Conservation (phyloP, 352 stramenopile genomes). For the Globisporangium viniferum region DNA sequence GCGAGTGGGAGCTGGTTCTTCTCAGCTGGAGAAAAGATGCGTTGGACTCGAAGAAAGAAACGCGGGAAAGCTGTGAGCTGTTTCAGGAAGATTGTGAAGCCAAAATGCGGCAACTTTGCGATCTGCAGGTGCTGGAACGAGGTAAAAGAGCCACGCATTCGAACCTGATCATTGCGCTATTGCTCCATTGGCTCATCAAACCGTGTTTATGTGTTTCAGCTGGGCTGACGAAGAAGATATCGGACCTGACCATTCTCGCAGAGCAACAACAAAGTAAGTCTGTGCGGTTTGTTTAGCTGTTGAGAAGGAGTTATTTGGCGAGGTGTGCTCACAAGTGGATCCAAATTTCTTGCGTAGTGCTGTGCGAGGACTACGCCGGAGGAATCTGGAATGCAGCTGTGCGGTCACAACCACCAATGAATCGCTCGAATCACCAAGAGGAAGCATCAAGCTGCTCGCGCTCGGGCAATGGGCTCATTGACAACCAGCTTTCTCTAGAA, state of each 20-base stretch:
- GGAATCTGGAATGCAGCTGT: background rate
- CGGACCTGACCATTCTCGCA: background rate
- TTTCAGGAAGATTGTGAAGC: constrained; percentile 32
- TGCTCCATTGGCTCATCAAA: background rate
- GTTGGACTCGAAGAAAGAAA: constrained; percentile 17
- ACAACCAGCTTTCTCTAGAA: constrained; percentile 5
- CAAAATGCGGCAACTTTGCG: constrained; percentile 18
- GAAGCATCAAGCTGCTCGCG: too few species aligned
- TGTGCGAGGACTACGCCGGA: constrained; percentile 6
- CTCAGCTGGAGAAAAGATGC: constrained; percentile 30
- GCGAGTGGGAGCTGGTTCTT: constrained; percentile 32
- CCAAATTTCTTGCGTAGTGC: background rate
- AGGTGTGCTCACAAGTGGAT: background rate
- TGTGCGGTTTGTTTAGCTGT: background rate
- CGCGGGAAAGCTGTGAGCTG: constrained; percentile 16
- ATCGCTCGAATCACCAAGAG: background rate
- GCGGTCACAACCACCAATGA: background rate
- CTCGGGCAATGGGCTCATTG: background rate
- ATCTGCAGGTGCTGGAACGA: constrained; percentile 5
- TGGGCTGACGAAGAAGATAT: background rate
- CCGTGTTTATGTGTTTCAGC: background rate
- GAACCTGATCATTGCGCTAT: too few species aligned
- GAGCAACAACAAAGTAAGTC: constrained; percentile 10
- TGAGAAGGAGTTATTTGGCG: background rate
- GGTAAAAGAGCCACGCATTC: constrained; percentile 1